These are phyloP conservation scores for Lecanosticta acicola DNA, from an alignment of 2,329 filamentous ascomycete genomes.

Conservation along the genomic window DNA sequence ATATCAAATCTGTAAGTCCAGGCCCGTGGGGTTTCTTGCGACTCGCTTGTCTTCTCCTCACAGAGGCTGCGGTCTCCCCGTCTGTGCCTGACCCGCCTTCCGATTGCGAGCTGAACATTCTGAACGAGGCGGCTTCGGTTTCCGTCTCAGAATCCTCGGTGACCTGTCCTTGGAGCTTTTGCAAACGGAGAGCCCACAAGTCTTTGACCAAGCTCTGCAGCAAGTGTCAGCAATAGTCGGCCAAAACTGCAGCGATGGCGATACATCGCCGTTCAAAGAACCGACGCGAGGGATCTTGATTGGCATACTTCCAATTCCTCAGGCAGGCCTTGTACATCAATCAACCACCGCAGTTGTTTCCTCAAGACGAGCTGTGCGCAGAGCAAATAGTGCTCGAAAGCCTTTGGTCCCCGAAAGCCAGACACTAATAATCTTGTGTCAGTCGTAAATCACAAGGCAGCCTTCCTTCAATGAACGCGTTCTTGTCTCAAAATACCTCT, in stretches of 20 bases:
- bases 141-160: constrained; percentile 32
- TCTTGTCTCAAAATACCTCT: constrained; percentile 6
- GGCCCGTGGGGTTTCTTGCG: constrained; percentile 50
- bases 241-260: no score
- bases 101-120: constrained; percentile 56
- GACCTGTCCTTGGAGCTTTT: constrained; percentile 46
- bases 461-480: neutral
- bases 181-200: constrained; percentile 74
- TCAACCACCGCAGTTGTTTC: constrained; percentile 71
- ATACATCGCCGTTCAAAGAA: no score
- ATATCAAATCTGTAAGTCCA: constrained; percentile 66
- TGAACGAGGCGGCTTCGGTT: constrained; percentile 38
- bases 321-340: constrained; percentile 61
- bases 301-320: constrained; percentile 62
- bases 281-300: no score
- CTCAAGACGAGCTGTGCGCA: constrained; percentile 78
- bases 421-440: constrained; percentile 13
- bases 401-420: constrained; percentile 57
- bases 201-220: constrained; percentile 58
- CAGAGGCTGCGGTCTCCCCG: constrained; percentile 27
- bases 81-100: constrained; percentile 41
- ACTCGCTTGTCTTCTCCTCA: constrained; percentile 28
- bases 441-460: constrained; percentile 5
- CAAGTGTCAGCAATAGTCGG: no score
- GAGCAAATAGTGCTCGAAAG: constrained; percentile 73